Percentiles rank a stretch among this genome's conserved stretches.
These are phyloP conservation scores for Coccomyxa subellipsoidea DNA, from an alignment of 163 green algal species.

Conservation along the genomic window DNA sequence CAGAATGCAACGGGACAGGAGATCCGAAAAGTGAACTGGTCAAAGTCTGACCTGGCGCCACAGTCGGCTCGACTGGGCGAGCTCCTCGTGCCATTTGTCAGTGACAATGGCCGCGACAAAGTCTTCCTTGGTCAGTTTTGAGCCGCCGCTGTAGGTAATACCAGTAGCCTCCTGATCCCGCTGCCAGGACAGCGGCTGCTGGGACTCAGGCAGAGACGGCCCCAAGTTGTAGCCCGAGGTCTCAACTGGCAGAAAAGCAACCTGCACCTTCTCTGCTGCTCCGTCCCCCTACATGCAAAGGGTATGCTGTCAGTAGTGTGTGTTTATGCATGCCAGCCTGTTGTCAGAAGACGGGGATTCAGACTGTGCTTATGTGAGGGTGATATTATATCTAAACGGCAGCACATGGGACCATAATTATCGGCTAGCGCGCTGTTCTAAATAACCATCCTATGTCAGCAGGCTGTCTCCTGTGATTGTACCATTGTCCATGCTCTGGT, in stretches of 20 bases:
- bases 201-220: background rate
- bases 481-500: too few relatives aligned
- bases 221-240: background rate
- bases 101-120: slow-evolving; percentile 10
- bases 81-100: slow-evolving; percentile 1
- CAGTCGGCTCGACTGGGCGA: background rate
- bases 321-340: too few relatives aligned
- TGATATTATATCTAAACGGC: too few relatives aligned
- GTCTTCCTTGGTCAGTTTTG: slow-evolving; percentile 6
- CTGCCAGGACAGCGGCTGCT: background rate
- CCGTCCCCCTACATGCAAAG: background rate
- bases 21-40: too few relatives aligned
- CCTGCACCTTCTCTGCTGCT: background rate
- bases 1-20: too few relatives aligned
- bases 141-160: background rate
- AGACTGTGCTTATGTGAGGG: too few relatives aligned
- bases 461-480: too few relatives aligned
- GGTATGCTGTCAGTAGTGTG: too few relatives aligned
- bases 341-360: too few relatives aligned
- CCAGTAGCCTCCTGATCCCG: background rate
- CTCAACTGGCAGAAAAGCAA: background rate
- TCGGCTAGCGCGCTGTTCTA: too few relatives aligned
- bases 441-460: too few relatives aligned
- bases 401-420: too few relatives aligned
- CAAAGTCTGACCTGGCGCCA: slow-evolving; percentile 13